phyloP scores from a whole-genome alignment of 495 filamentous ascomycete genomes.

The Penicillium lagena region DNA sequence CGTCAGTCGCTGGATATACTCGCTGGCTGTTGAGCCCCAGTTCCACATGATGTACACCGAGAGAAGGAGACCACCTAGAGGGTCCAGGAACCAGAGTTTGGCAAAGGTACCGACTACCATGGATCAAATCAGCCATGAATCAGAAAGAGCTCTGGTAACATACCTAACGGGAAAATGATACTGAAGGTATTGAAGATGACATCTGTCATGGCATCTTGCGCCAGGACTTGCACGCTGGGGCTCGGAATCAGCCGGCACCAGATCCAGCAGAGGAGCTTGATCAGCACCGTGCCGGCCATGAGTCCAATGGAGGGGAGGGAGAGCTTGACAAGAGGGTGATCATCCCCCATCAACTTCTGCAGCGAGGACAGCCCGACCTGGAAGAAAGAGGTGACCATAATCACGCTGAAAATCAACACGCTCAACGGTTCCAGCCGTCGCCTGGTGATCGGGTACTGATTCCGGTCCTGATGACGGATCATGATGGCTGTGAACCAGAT shows the following conservation, averaged over 20 bases:
- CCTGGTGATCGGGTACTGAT: conserved; percentile 77
- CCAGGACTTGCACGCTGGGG: conserved; percentile 80
- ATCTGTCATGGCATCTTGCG: conserved; percentile 59
- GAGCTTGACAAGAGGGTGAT: conserved; percentile 66
- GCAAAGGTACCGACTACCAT: conserved; percentile 64
- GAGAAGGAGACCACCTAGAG: conserved; percentile 74
- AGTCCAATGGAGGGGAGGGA: conserved; percentile 68
- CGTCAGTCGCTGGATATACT: conserved; percentile 78
- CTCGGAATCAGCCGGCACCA: conserved; percentile 89
- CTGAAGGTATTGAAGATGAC: conserved; percentile 91
- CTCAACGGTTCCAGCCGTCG: conserved; percentile 73
- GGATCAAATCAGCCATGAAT: background rate
- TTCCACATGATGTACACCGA: conserved; percentile 79
- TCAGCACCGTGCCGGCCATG: conserved; percentile 74
- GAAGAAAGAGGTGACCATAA: conserved; percentile 83
- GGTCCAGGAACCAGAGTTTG: conserved; percentile 79
- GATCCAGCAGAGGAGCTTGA: conserved; percentile 80
- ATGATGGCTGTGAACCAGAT: conserved; percentile 75
- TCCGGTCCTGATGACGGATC: conserved; percentile 68
- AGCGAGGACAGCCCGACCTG: conserved; percentile 75
- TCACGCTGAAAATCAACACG: conserved; percentile 71
- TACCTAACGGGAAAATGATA: conserved; percentile 52
- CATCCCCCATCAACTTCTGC: conserved; percentile 53
- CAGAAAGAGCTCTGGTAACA: background rate
- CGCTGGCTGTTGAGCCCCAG: conserved; percentile 68